Conservation (phyloP, 805 yeast genomes). For the Starmera dryadoides region DNA sequence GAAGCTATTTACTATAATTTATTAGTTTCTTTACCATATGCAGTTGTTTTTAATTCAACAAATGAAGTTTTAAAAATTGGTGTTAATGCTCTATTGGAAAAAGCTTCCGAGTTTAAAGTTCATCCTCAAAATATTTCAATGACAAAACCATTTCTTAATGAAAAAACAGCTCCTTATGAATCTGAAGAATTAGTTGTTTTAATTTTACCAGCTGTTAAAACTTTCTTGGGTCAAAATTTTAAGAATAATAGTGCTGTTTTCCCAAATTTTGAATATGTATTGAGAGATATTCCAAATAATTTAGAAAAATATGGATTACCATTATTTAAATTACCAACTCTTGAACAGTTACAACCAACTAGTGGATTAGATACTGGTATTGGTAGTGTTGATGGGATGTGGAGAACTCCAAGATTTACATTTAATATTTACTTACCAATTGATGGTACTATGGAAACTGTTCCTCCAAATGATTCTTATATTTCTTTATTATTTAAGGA, state of each 20-base stretch:
- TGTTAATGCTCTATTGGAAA: slow-evolving; percentile 38
- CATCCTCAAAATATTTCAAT: slow-evolving; percentile 13
- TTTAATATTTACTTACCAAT: slow-evolving; percentile 54
- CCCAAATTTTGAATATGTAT: slow-evolving; percentile 24
- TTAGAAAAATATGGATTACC: slow-evolving; percentile 14
- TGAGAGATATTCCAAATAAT: slow-evolving; percentile 9
- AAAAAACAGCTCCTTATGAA: slow-evolving; percentile 37
- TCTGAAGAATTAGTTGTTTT: slow-evolving; percentile 41
- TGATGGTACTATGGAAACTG: slow-evolving; percentile 55
- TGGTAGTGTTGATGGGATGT: slow-evolving; percentile 56
- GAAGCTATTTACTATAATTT: slow-evolving; percentile 62
- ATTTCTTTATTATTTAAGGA: slow-evolving; percentile 67
- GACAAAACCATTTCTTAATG: slow-evolving; percentile 19
- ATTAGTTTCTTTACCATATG: slow-evolving; percentile 58
- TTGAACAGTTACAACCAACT: slow-evolving; percentile 25
- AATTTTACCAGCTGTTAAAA: slow-evolving; percentile 43
- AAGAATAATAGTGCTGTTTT: slow-evolving; percentile 29
- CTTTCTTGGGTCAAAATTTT: slow-evolving; percentile 34
- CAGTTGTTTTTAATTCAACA: slow-evolving; percentile 36
- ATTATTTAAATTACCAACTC: slow-evolving; percentile 26
- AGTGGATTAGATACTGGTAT: slow-evolving; percentile 26
- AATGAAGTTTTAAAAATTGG: slow-evolving; percentile 20
- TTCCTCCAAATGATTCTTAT: slow-evolving; percentile 44
- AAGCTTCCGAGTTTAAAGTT: slow-evolving; percentile 33
- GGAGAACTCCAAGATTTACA: slow-evolving; percentile 56